Evolutionary conservation across 2,329 filamentous ascomycete genomes (phyloP).

Genomic region (Calonectria naviculata): DNA sequence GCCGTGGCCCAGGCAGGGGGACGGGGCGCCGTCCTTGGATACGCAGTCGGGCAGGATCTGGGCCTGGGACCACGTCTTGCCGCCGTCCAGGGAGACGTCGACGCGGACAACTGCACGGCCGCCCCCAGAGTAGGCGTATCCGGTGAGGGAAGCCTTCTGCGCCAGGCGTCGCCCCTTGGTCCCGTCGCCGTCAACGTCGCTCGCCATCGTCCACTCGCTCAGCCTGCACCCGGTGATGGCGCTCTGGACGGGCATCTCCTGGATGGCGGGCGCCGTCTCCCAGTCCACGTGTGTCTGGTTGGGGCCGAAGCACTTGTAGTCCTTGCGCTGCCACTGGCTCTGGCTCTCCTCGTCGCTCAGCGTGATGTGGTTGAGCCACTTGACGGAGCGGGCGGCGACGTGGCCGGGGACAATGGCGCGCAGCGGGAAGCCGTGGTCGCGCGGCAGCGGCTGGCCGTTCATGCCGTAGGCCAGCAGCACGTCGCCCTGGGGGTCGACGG

Average conservation of each 20-base stretch:
- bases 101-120: conserved; percentile 75
- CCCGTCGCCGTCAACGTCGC: neutral
- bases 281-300: conserved; percentile 71
- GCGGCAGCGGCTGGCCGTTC: conserved; percentile 72
- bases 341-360: conserved; percentile 74
- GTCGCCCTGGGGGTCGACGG: conserved; percentile 69
- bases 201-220: conserved; percentile 45
- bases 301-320: conserved; percentile 77
- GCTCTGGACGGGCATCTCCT: conserved; percentile 76
- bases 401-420: conserved; percentile 72
- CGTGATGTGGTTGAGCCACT: conserved; percentile 74
- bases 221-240: conserved; percentile 68
- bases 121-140: conserved; percentile 77
- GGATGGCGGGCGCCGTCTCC: conserved; percentile 72
- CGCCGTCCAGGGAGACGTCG: conserved; percentile 73
- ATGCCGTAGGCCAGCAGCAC: conserved; percentile 75
- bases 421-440: conserved; percentile 74
- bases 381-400: conserved; percentile 75
- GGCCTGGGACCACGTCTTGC: conserved; percentile 73
- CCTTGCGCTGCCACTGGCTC: conserved; percentile 73
- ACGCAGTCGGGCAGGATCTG: conserved; percentile 63
- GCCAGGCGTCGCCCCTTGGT: conserved; percentile 1
- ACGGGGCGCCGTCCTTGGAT: conserved; percentile 37
- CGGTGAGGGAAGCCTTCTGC: conserved; percentile 57
- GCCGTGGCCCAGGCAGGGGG: conserved; percentile 55